Evolutionary conservation across 495 filamentous ascomycete species (phyloP).

Genomic region (Penicillium coprophilum): DNA sequence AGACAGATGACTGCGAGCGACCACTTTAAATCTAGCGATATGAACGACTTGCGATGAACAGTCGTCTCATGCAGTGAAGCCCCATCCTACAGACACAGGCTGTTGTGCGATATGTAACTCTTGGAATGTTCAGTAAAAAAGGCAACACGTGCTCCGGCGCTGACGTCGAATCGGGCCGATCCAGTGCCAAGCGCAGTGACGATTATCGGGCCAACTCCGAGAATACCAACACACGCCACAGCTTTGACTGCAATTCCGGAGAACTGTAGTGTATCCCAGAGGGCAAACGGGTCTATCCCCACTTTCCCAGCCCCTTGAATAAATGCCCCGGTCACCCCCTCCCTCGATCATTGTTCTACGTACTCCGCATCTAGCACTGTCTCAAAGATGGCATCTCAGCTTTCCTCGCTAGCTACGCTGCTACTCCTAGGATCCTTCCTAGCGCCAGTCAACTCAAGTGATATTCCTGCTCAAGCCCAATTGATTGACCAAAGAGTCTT

Average conservation of each 20-base stretch:
- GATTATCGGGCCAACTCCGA: conserved; percentile 3
- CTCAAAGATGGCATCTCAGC: background rate
- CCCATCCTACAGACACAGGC: too few relatives aligned
- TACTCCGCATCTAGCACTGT: background rate
- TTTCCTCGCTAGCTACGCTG: background rate
- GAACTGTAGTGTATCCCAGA: too few relatives aligned
- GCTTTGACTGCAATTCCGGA: background rate
- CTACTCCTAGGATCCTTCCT: conserved; percentile 1
- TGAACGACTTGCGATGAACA: too few relatives aligned
- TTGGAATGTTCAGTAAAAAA: background rate
- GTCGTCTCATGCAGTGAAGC: too few relatives aligned
- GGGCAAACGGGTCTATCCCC: background rate
- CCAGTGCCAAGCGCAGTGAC: too few relatives aligned
- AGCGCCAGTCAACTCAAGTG: conserved; percentile 1
- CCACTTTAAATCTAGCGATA: too few relatives aligned
- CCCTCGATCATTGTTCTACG: background rate
- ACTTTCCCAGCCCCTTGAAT: conserved; percentile 4
- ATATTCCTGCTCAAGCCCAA: conserved; percentile 22
- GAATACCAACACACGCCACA: background rate
- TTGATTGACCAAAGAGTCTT: conserved; percentile 20
- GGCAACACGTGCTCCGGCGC: background rate
- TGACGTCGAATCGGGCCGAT: background rate
- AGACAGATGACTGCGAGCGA: too few relatives aligned
- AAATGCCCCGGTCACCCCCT: background rate
- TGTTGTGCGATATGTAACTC: too few relatives aligned